A percentile compares a stretch with the other conserved stretches of the same genome.
Conservation (phyloP, 768 basidiomycete species). For the Collybia mongolica region DNA sequence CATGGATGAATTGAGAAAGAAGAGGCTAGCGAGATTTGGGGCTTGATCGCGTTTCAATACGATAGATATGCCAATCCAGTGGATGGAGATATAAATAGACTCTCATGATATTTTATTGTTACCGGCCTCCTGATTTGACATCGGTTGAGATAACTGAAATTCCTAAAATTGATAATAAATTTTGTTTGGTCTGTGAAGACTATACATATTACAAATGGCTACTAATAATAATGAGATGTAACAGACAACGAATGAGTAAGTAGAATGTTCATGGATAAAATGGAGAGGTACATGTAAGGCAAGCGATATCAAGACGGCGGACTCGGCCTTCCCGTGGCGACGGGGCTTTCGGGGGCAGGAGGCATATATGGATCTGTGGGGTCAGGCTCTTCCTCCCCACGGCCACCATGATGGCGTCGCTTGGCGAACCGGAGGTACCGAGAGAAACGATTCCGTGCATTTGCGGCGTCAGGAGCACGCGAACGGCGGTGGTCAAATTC, state of each 20-base stretch:
- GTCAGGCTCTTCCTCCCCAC: conserved; percentile 26
- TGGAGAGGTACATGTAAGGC: no score
- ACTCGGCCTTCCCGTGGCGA: conserved; percentile 9
- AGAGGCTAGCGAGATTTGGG: conserved; percentile 65
- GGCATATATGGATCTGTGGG: conserved; percentile 33
- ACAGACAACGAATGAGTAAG: background rate
- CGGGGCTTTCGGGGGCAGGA: conserved; percentile 24
- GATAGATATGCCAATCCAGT: no score
- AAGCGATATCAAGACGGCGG: background rate
- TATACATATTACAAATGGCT: background rate
- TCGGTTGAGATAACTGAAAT: no score
- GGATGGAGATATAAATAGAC: background rate
- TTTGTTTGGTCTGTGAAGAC: no score
- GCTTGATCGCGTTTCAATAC: conserved; percentile 22
- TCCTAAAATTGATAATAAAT: no score
- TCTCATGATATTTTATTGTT: background rate
- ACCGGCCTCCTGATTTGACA: no score
- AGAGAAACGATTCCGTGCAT: conserved; percentile 45
- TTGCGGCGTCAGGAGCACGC: conserved; percentile 8
- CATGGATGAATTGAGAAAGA: conserved; percentile 66
- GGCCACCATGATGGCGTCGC: conserved; percentile 26
- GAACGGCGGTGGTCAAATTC: background rate
- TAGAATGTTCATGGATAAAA: background rate
- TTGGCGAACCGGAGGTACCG: conserved; percentile 55
- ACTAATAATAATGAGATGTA: background rate